Conservation (phyloP, 441 rosid genomes). For the Erodium trifolium region DNA sequence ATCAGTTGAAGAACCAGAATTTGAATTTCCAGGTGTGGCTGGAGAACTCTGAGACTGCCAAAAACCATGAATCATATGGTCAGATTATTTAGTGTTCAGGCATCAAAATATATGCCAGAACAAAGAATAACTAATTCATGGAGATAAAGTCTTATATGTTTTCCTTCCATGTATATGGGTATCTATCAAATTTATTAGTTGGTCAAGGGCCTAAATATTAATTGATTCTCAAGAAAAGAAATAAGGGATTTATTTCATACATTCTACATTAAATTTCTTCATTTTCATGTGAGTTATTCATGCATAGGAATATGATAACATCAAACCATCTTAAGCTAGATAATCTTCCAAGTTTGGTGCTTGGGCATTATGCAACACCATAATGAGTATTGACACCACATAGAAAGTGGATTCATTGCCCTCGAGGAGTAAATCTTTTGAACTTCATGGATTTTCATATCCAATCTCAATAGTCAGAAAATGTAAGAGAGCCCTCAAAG, state of each 20-base stretch:
- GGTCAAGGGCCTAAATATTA: not conserved
- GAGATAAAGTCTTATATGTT: not conserved
- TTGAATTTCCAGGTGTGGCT: conserved; percentile 71
- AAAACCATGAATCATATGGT: conserved; percentile 19
- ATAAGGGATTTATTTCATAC: not conserved
- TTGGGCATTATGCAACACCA: no score
- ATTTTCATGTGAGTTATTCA: not conserved
- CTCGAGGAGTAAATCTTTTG: not conserved
- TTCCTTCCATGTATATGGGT: not conserved
- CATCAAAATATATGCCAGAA: not conserved
- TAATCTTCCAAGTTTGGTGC: no score
- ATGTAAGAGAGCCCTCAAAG: not conserved
- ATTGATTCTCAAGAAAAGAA: not conserved
- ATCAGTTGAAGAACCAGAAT: conserved; percentile 73
- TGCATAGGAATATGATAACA: not conserved
- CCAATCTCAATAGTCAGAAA: not conserved
- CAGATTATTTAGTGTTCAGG: conserved; percentile 1
- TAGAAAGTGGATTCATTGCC: not conserved
- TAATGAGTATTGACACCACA: not conserved
- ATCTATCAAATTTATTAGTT: not conserved
- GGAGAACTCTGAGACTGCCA: conserved; percentile 62
- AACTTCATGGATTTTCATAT: not conserved
- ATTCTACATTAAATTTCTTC: not conserved
- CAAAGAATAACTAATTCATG: not conserved
- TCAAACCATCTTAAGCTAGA: not conserved